Evolutionary conservation across 768 basidiomycete species (phyloP).

Genomic region (Mycena crocata): DNA sequence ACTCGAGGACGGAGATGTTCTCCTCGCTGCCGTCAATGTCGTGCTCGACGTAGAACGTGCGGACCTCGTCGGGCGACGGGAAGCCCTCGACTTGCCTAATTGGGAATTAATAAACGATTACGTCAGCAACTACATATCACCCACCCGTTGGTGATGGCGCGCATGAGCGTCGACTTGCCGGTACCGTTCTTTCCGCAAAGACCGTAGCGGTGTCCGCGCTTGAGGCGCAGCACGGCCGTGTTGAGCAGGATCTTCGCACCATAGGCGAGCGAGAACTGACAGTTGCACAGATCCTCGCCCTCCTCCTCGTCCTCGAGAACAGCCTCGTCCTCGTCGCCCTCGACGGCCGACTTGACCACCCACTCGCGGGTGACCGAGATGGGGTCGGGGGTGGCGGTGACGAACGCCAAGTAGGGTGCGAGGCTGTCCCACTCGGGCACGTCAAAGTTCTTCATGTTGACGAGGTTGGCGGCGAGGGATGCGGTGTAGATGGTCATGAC

Average conservation of each 20-base stretch:
- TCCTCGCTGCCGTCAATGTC: constrained; percentile 97
- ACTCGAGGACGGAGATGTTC: constrained; percentile 89
- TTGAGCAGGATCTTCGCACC: constrained; percentile 99
- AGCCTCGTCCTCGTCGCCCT: constrained; percentile 75
- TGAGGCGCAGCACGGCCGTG: constrained; percentile 95
- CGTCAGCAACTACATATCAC: constrained; percentile 29
- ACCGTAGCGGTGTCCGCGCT: constrained; percentile 99
- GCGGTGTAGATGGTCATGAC: constrained; percentile 77
- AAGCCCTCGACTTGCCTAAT: constrained; percentile 96
- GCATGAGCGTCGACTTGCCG: constrained; percentile 96
- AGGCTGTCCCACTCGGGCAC: constrained; percentile 88
- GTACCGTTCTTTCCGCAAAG: constrained; percentile 99
- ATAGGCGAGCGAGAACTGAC: constrained; percentile 98
- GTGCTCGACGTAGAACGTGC: constrained; percentile 99
- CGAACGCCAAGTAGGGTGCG: constrained; percentile 79
- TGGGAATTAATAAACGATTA: too few species aligned
- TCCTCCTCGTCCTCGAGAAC: constrained; percentile 92
- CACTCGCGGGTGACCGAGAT: constrained; percentile 80
- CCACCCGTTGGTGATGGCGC: constrained; percentile 88
- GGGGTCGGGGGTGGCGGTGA: constrained; percentile 73
- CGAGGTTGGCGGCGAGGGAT: constrained; percentile 85
- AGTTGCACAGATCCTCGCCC: constrained; percentile 98
- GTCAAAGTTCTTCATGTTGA: constrained; percentile 94
- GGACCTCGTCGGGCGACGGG: constrained; percentile 96
- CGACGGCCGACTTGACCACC: constrained; percentile 90